Evolutionary conservation across 176 grass and related monocot genomes (phyloP), one percentile per base, ranked within the genome.

Genomic region (Dendrocalamus sinicus): DNA sequence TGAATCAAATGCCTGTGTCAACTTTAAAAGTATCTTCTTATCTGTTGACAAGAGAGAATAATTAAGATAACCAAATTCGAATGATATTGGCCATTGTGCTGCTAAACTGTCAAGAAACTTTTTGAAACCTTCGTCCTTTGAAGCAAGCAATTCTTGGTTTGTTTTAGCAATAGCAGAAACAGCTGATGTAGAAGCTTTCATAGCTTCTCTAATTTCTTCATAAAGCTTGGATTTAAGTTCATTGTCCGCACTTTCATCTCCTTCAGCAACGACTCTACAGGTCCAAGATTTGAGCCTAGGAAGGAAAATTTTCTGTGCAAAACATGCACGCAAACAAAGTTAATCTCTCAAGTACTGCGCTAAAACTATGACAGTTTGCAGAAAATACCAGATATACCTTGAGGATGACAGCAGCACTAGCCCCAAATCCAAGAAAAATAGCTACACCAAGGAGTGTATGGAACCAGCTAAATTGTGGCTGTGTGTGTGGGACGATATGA

Each of bases 71-170:
- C 9, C 52, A 81, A 83, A 64, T 47, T 28, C 6, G 3, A 72
- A 92, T 10, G 58, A 67, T 22, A 82, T 69, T n/a, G 13, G 15
- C 4, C 53, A 61, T 73, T 28, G 24, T 59, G 40, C 45, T 72
- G 43, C 60, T 24, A 24, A 61, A 61, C n/a, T 24, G 5, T 11
- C 9, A 24, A 39, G 82, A 77, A 51, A 76, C 16, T 35, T 40
- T 48, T 13, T 86, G 47, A 82, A 79, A 98, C 96, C 96, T 95
- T 98, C 96, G 51, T 77, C 89, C 88, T 90, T 98, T 62, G 91
- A 85, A 81, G 85, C 71, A 74, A 98, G 80, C 26, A 98, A 83
- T 67, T 98, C 91, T 91, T 98, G 81, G 58, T 88, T 95, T 73
- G 86, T 88, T 91, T 85, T 92, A 86, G 96, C 88, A 52, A 95